Base-by-base conservation (phyloP, 2,329 filamentous ascomycete species). In the Fusarium sulawesiense region DNA sequence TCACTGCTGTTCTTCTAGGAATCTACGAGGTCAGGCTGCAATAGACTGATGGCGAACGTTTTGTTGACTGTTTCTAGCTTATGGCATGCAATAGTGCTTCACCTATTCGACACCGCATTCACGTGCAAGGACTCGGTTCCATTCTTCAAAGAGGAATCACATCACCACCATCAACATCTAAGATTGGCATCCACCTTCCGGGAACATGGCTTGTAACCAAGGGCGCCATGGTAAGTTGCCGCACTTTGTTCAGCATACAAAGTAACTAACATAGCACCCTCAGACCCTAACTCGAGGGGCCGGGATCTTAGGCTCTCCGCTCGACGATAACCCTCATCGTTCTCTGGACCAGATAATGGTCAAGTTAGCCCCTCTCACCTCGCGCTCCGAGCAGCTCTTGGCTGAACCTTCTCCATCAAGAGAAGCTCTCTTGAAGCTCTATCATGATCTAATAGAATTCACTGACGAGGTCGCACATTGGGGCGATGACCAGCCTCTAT, bases 301-400 rank as follows among this genome's bases (percentile, higher is more conserved):
- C 16, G 60, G 60, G 6, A 37, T 64, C 9, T 25, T 64, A 6
- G 56, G 60, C 16, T 44, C 60, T 47, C 60, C 60, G 20, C 21
- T 56, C 12, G 20, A 63, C 7, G 11, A 37, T 11, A 16, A 18
- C 2, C 30, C 53, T 3, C 58, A 45, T 20, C 60, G 32, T 13
- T 64, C 60, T 42, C 27, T 64, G 9, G 60, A 64, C 20, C 25
- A 44, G 9, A 56, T 64, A 30, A 63, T 64, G 42, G 29, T 63
- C n/a, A 23, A 40, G 14, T 30, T 64, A 20, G 18, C 48, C 10
- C 58, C 60, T 21, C 23, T 64, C 4, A 64, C 60, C n/a, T 29
- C 14, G 2, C 58, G 23, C 14, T 37, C 58, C 6, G 60, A 64
- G 30, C 12, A 25, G n/a, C 18, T 64, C 2, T 27, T 64, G 4